Evolutionary conservation across 108 stramenopile species (phyloP).

Genomic region (Cyclotella baltica): DNA sequence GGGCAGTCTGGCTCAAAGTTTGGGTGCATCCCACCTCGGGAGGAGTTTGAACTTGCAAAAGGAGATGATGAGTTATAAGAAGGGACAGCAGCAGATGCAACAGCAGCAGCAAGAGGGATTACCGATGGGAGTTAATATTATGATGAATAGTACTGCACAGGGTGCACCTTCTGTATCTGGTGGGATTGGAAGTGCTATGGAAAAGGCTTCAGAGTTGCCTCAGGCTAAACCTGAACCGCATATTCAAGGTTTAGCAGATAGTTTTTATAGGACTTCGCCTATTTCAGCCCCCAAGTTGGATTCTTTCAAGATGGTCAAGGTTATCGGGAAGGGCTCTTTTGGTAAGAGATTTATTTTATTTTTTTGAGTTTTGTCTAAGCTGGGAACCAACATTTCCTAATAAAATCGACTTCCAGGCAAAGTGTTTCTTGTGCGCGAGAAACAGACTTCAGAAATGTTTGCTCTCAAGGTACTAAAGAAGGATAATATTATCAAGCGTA

Average conservation of each 20-base stretch:
- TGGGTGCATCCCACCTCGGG: slow-evolving; percentile 87
- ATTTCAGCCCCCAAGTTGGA: slow-evolving; percentile 82
- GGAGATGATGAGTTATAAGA: slow-evolving; percentile 55
- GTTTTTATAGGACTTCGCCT: slow-evolving; percentile 66
- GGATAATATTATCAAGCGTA: slow-evolving; percentile 96
- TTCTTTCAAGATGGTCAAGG: slow-evolving; percentile 89
- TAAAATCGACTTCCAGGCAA: slow-evolving; percentile 59
- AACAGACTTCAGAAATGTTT: slow-evolving; percentile 80
- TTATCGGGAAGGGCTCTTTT: slow-evolving; percentile 95
- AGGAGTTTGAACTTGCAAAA: slow-evolving; percentile 77
- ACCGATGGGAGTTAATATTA: slow-evolving; percentile 4
- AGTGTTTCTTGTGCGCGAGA: slow-evolving; percentile 90
- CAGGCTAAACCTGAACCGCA: slow-evolving; percentile 24
- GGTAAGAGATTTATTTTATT: slow-evolving; percentile 73
- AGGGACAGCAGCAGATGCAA: slow-evolving; percentile 30
- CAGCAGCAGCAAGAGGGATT: slow-evolving; percentile 26
- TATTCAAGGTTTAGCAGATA: slow-evolving; percentile 59
- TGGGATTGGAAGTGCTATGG: slow-evolving; percentile 84
- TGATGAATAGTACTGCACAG: not conserved
- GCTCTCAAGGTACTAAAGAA: slow-evolving; percentile 96
- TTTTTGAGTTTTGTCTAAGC: not conserved
- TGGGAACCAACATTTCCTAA: not conserved
- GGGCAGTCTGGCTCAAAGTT: slow-evolving; percentile 79
- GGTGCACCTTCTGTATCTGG: slow-evolving; percentile 41
- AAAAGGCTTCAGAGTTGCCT: slow-evolving; percentile 45